A percentile compares a stretch with the other conserved stretches of the same genome.
Conservation (phyloP, 768 basidiomycete genomes). For the Mycena haematopus region DNA sequence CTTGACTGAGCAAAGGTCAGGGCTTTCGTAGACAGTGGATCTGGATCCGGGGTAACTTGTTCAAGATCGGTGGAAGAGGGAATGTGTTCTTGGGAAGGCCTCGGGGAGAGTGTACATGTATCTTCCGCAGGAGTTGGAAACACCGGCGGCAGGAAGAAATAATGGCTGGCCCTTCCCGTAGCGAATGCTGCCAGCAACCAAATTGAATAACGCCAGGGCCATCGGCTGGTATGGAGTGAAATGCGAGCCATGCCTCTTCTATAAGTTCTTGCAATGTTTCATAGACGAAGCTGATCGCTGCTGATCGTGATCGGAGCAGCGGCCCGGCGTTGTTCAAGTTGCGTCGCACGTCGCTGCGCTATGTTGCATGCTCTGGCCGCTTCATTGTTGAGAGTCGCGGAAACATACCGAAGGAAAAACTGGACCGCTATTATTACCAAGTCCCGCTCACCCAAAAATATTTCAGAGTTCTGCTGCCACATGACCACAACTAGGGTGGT, state of each 20-base stretch:
- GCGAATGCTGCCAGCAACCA: background rate
- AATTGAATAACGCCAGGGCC: slow-evolving; percentile 12
- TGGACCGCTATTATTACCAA: too few relatives aligned
- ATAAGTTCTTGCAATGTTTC: too few relatives aligned
- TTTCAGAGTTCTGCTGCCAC: too few relatives aligned
- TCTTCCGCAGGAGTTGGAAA: background rate
- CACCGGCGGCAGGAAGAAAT: background rate
- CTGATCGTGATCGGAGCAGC: too few relatives aligned
- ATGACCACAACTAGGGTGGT: slow-evolving; percentile 11
- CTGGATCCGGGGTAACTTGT: background rate
- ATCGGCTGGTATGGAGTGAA: background rate
- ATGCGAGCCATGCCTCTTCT: slow-evolving; percentile 6
- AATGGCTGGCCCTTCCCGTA: background rate
- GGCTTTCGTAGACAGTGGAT: background rate
- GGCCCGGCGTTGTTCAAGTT: too few relatives aligned
- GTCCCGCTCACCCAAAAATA: too few relatives aligned
- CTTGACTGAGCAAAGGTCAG: slow-evolving; percentile 14
- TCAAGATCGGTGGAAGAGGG: background rate
- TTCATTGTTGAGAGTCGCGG: too few relatives aligned
- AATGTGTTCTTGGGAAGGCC: background rate
- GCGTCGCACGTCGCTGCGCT: too few relatives aligned
- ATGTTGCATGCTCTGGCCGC: too few relatives aligned
- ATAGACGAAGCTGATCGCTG: too few relatives aligned
- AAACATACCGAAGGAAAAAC: too few relatives aligned
- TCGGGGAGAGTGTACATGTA: background rate